Conservation (phyloP, 192 early-diverging fungal genomes). For the Entomortierella lignicola region DNA sequence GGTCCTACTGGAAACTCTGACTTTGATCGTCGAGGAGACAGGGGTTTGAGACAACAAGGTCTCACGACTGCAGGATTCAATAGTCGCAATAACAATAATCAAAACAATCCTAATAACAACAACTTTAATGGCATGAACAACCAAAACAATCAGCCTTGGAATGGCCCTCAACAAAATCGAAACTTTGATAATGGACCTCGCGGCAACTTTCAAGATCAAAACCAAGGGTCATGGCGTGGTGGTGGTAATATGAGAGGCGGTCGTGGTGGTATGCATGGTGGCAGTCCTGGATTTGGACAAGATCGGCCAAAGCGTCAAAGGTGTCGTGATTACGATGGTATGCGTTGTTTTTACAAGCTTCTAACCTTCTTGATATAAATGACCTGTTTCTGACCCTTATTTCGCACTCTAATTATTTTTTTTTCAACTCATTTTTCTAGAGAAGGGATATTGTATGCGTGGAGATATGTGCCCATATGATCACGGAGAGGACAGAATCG, state of each 20-base stretch:
- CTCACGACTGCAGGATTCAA: constrained; percentile 32
- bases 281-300: constrained; percentile 41
- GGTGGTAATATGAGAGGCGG: constrained; percentile 54
- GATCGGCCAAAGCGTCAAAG: constrained; percentile 53
- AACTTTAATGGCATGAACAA: constrained; percentile 9
- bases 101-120: constrained; percentile 1
- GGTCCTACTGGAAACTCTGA: constrained; percentile 13
- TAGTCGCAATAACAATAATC: constrained; percentile 15
- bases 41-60: constrained; percentile 15
- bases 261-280: constrained; percentile 52
- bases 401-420: not conserved
- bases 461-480: constrained; percentile 86
- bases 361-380: not conserved
- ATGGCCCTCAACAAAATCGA: constrained; percentile 9
- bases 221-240: constrained; percentile 49
- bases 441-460: constrained; percentile 82
- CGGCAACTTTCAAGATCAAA: constrained; percentile 36
- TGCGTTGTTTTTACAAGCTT: not conserved
- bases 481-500: constrained; percentile 77
- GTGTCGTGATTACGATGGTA: constrained; percentile 86
- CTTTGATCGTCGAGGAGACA: constrained; percentile 45
- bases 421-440: constrained; percentile 51
- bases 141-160: constrained; percentile 28
- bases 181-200: constrained; percentile 10
- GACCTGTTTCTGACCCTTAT: not conserved